Evolutionary conservation across 441 rosid species (phyloP), one percentile per base, ranked within the genome.

Genomic region (Jatropha multifida): DNA sequence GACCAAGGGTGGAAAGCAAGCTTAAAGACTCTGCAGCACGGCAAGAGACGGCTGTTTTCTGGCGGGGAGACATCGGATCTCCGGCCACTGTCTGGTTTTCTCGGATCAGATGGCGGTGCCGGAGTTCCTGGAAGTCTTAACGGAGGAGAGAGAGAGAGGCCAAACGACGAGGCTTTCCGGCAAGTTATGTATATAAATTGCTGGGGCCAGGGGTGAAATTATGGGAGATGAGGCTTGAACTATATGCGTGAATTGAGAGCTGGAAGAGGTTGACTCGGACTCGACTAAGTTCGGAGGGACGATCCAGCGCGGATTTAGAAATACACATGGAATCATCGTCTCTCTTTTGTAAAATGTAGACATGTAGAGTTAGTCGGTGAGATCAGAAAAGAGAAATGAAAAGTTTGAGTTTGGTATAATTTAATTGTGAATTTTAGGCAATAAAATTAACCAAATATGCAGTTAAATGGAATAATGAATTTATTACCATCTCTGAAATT

Each of bases 101-200:
- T 81, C 42, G 85, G 84, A 3, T 74, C 90, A 37, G 87, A 80
- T 68, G 26, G 81, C 13, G 26, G 81, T 10, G 59, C 59, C 14
- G 83, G 80, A 18, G 74, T 65, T 41, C 37, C 69, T 4, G 83
- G 58, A 27, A 68, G 75, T 41, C 71, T 64, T 42, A 68, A 55
- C 2, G 58, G 32, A 1, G 56, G 51, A 7, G 74, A 68, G 12
- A 7, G 18, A 17, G 64, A 23, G 17, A 52, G 66, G 20, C 84
- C 86, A 55, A 62, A 82, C 1, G 98, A 93, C 40, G 98, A 91
- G 68, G 85, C 97, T 6, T 69, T 91, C 62, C 90, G 88, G 32
- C 87, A 81, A 52, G 94, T 92, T 76, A 93, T 93, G 98, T 90
- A 89, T 86, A 73, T 93, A 49, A 91, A 82, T 77, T 93, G 98